Percentiles rank a stretch among this genome's conserved stretches.
Conservation (phyloP, 2,329 filamentous ascomycete genomes). For the Penicillium decumbens region DNA sequence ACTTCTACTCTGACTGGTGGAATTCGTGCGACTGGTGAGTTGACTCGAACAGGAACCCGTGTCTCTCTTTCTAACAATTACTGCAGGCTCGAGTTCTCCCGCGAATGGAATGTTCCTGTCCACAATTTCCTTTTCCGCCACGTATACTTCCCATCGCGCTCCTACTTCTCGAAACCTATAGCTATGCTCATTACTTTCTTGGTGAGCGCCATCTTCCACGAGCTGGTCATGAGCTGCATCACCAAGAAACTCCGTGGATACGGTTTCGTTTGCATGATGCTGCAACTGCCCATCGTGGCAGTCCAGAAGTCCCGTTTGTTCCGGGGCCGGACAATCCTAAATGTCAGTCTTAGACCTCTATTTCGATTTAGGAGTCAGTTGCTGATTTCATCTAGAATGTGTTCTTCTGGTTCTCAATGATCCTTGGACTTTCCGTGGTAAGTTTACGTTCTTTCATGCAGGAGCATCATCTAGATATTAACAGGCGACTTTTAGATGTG, state of each 20-base stretch:
- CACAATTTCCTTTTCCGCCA: conserved; percentile 93
- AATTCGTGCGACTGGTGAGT: conserved; percentile 52
- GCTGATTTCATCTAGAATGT: conserved; percentile 54
- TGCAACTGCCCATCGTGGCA: conserved; percentile 92
- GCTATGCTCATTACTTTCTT: conserved; percentile 90
- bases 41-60: not conserved
- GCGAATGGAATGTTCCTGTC: conserved; percentile 97
- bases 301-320: conserved; percentile 78
- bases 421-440: conserved; percentile 75
- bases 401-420: conserved; percentile 89
- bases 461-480: not conserved
- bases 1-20: conserved; percentile 81
- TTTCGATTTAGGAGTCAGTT: not conserved
- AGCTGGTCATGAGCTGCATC: conserved; percentile 96
- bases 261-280: conserved; percentile 91
- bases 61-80: not conserved
- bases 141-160: conserved; percentile 79
- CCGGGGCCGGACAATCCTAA: conserved; percentile 68
- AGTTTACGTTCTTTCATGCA: conserved; percentile 25
- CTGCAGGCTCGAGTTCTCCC: conserved; percentile 78
- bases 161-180: conserved; percentile 67
- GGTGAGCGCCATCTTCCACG: conserved; percentile 82
- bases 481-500: conserved; percentile 46
- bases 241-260: conserved; percentile 95
- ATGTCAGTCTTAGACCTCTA: conserved; percentile 44